These are phyloP conservation scores for Petunia secreta DNA, from an alignment of 257 asterid species.

Conservation along the genomic window DNA sequence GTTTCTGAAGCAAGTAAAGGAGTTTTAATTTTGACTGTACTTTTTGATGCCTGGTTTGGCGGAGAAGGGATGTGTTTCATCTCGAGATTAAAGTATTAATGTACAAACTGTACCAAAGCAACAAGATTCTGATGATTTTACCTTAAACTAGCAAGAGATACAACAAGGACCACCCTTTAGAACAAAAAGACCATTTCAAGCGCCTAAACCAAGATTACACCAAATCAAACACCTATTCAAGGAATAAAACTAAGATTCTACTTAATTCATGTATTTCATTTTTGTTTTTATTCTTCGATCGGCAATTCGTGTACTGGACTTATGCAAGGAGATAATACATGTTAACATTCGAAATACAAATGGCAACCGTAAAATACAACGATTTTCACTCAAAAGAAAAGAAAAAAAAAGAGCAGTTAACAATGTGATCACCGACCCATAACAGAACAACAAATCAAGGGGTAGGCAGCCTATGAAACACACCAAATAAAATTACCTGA, in stretches of 20 bases:
- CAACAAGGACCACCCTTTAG: background rate
- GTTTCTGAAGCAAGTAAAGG: background rate
- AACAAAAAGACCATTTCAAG: constrained; percentile 8
- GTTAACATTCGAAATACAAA: constrained; percentile 5
- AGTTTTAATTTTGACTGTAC: background rate
- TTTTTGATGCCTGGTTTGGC: background rate
- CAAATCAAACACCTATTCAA: constrained; percentile 15
- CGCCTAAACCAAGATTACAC: background rate
- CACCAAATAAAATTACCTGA: constrained; percentile 63
- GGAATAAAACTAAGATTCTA: background rate
- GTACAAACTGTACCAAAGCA: background rate
- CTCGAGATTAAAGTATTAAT: constrained; percentile 14
- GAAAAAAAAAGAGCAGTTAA: too few species aligned
- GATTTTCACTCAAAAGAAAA: background rate
- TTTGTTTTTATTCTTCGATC: background rate
- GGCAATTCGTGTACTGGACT: background rate
- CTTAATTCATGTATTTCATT: too few species aligned
- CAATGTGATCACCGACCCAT: constrained; percentile 5
- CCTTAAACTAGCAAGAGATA: background rate
- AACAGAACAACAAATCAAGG: background rate
- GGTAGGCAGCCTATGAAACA: background rate
- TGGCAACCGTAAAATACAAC: background rate
- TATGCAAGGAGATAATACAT: constrained; percentile 20
- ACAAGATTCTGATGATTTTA: background rate
- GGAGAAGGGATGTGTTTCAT: background rate